Base-by-base conservation (phyloP, 441 rosid genomes). In the Euphorbia schlechtendalii region DNA sequence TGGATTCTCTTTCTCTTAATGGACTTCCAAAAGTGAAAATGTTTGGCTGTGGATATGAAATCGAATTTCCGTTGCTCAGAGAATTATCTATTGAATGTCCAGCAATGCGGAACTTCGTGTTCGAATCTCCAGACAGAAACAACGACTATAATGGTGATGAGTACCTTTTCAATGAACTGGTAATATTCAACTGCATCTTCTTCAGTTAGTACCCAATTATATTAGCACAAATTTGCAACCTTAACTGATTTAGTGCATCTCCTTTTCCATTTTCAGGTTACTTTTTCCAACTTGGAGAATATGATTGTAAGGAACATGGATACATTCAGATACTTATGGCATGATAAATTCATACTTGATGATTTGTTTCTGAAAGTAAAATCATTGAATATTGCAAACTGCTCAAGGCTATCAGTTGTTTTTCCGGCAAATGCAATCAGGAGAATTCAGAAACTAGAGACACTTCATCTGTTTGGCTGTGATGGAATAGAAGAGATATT, bases 131-230 rank as follows among this genome's bases (percentile, higher is more conserved):
- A 15, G 36, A 34, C 40, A 34, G 40, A 34, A 34, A 34, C 6
- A 32, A 6, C 34, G 6, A 32, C 6, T 32, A 32, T 6, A 32
- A 32, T 34, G 40, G 28, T 11, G 56, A 52, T 4, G 25, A 27
- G 30, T 62, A 13, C 24, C 57, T 63, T n/a, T 63, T 63, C 56
- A 21, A 63, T 63, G 57, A 20, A 30, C 52, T 63, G 57, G 66
- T 63, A 17, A 63, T 32, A 17, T 17, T 32, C 34, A 32, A 6
- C 34, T 32, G 2, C 14, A 40, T 40, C 45, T 40, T 43, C 48
- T 34, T 34, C 5, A 34, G 30, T 27, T 27, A 27, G 30, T 34
- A 34, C 10, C 3, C 6, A 3, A 2, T 8, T 8, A 2, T n/a
- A n/a, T n/a, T n/a, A n/a, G n/a, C n/a, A n/a, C n/a, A n/a, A n/a